Base-by-base conservation (phyloP, 352 stramenopile genomes). In the Thalassiosira allenii region DNA sequence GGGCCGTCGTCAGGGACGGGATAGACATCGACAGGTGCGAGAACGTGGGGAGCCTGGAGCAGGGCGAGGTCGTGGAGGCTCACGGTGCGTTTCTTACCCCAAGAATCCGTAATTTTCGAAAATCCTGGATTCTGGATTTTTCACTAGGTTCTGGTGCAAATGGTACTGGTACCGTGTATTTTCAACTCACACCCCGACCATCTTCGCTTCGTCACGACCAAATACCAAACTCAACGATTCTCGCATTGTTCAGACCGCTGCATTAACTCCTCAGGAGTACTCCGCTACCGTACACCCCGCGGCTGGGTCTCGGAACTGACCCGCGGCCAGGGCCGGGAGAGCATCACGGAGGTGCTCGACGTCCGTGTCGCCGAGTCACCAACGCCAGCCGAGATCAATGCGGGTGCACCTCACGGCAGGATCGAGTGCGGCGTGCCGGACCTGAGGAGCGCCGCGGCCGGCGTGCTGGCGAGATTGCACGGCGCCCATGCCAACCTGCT, bases 281-380 rank as follows among this genome's bases (percentile, higher is more conserved):
- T 95, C 17, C 75, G 93, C 14, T 96, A 95, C 63, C 79, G 81
- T n/a, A 96, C 90, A 2, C 59, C 29, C 1, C 73, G 89, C 23
- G 92, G 92, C 1, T 96, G 91, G 92, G 73, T 96, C 12, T 95
- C 88, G 20, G 93, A 96, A 75, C 79, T 92, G 56, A 94, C 92
- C 8, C 82, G 93, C 22, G 91, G 92, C 29, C 88, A 91, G 71
- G 89, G 87, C 2, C 84, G 91, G 23, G 91, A 96, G 57, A 92
- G 91, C 22, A 95, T 96, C 71, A 84, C 90, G 22, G 91, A 96
- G 84, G 78, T 96, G 20, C 59, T 95, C 27, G 61, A 83, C 41
- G 79, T 95, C 8, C 82, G 32, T 11, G 3, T 23, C 9, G 30
- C 30, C 30, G n/a, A n/a, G n/a, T n/a, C n/a, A n/a, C n/a, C n/a